Evolutionary conservation across 495 filamentous ascomycete species (phyloP), one percentile per base, ranked within the genome.

Genomic region (Hypoxylon cercidicola): DNA sequence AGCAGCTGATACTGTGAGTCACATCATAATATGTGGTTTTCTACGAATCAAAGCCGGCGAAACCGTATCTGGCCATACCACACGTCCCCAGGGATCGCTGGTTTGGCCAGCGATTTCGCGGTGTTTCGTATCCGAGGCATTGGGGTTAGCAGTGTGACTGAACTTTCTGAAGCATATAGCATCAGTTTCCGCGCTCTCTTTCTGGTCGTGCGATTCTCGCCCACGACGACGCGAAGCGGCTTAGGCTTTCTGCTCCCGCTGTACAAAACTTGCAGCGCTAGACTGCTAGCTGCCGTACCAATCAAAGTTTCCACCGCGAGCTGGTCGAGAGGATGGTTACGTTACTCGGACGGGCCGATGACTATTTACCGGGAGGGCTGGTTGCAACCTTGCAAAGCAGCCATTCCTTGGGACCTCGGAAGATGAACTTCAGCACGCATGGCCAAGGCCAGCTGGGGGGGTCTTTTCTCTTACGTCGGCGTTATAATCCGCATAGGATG

Each of bases 1-100:
- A 97, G 79, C 89, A 90, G 73, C 81, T 99, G 68, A 96, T 99
- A 72, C 86, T 98, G 80, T 99, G 87, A 93, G 73, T 72, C 58
- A 65, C 62, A 59, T 71, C 63, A 58, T 54, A 41, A 63, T 32
- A 60, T 16, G 16, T 44, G 55, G 48, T 32, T 59, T 62, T 52
- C 40, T 59, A 37, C 47, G 51, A 67, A 60, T 51, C 50, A 16
- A 47, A 15, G 3, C 57, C 20, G 32, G 58, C 57, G 62, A 60
- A 70, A 67, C 55, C 68, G 68, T 60, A 57, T 45, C 66, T 65
- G 61, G 66, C 61, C 62, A 55, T 63, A 68, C 60, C 65, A 60
- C 28, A 59, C 32, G 28, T 60, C 55, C 60, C 49, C 51, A 64
- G 44, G 55, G 60, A 51, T 62, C 50, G 51, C 55, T 50, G 43